Evolutionary conservation across 495 filamentous ascomycete genomes (phyloP).

Genomic region (Oleoguttula mirabilis): DNA sequence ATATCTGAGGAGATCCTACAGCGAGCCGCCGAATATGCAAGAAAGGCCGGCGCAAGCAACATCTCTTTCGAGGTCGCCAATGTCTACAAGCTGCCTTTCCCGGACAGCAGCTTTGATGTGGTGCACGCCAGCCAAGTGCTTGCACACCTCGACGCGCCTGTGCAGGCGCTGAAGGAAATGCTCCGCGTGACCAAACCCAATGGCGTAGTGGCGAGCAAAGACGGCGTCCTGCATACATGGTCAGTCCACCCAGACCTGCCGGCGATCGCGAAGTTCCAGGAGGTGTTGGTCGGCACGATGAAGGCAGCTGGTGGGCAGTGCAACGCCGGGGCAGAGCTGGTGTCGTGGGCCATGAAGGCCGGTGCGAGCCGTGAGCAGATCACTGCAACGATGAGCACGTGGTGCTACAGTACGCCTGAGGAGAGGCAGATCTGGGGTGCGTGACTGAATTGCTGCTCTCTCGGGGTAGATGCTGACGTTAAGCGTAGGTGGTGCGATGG

Average conservation of each 20-base stretch:
- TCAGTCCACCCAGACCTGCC: slow-evolving; percentile 29
- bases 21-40: slow-evolving; percentile 27
- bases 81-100: slow-evolving; percentile 32
- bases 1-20: slow-evolving; percentile 29
- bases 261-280: slow-evolving; percentile 29
- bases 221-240: slow-evolving; percentile 31
- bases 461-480: too few species aligned
- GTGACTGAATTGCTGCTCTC: too few species aligned
- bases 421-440: slow-evolving; percentile 33
- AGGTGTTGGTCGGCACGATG: slow-evolving; percentile 23
- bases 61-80: slow-evolving; percentile 32
- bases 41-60: slow-evolving; percentile 24
- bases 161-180: slow-evolving; percentile 33
- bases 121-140: slow-evolving; percentile 33
- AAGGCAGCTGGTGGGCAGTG: slow-evolving; percentile 25
- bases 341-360: slow-evolving; percentile 34
- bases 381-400: slow-evolving; percentile 29
- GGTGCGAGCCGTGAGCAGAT: slow-evolving; percentile 31
- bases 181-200: slow-evolving; percentile 33
- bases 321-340: slow-evolving; percentile 29
- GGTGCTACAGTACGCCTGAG: slow-evolving; percentile 28
- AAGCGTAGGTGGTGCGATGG: slow-evolving; percentile 1
- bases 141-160: slow-evolving; percentile 30
- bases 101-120: slow-evolving; percentile 34
- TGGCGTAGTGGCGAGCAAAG: slow-evolving; percentile 34